These are phyloP conservation scores for Geranium incanum DNA, from an alignment of 441 rosid genomes.

Conservation along the genomic window DNA sequence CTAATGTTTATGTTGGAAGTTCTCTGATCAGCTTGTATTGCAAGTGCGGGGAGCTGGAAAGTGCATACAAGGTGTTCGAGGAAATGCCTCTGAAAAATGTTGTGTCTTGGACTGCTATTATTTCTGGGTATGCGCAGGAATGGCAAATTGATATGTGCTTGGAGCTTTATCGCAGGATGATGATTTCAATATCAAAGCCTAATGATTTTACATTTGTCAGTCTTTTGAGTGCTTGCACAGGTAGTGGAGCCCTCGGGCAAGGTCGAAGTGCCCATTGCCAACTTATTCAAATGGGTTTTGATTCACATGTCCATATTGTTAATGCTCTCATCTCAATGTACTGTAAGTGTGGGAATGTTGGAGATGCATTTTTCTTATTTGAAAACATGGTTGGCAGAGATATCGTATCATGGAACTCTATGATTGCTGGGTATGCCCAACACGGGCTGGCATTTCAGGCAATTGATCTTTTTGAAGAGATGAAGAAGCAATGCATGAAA, in stretches of 20 bases:
- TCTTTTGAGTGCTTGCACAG: conserved; percentile 62
- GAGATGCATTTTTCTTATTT: conserved; percentile 38
- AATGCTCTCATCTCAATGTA: conserved; percentile 67
- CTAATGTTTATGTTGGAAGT: conserved; percentile 57
- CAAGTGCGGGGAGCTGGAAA: conserved; percentile 32
- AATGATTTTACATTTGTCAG: conserved; percentile 66
- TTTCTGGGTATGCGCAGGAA: conserved; percentile 68
- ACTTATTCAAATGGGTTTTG: conserved; percentile 45
- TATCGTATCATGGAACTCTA: conserved; percentile 68
- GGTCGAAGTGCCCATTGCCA: conserved; percentile 65
- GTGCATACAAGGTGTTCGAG: conserved; percentile 49
- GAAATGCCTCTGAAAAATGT: conserved; percentile 76
- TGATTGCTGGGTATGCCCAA: conserved; percentile 75
- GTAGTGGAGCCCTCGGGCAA: conserved; percentile 49
- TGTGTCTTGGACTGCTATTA: conserved; percentile 72
- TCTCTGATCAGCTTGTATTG: conserved; percentile 50
- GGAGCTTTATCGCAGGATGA: conserved; percentile 51
- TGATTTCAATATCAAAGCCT: conserved; percentile 39
- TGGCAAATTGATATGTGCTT: conserved; percentile 52
- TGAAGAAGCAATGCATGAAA: conserved; percentile 35
- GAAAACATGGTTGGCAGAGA: conserved; percentile 31
- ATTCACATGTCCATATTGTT: conserved; percentile 39
- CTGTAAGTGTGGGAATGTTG: conserved; percentile 52
- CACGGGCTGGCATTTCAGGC: conserved; percentile 54
- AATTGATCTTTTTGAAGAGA: conserved; percentile 50